Conservation (phyloP, 2,329 filamentous ascomycete species). For the Aspergillus intermedius region DNA sequence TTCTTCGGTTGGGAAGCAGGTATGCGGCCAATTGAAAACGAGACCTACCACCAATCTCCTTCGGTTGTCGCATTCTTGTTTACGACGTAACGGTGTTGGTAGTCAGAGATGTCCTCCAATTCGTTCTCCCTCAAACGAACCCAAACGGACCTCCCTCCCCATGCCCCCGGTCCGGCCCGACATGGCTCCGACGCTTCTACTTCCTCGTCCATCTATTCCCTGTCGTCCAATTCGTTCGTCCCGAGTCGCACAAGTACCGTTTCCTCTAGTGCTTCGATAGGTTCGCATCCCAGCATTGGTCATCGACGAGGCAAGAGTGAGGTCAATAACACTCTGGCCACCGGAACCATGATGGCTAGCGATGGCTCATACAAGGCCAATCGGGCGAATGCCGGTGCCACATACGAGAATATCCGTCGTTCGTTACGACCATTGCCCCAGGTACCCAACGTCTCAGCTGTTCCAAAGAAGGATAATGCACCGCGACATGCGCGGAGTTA, state of each 20-base stretch:
- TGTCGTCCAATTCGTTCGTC: constrained; percentile 42
- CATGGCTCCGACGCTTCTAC: constrained; percentile 52
- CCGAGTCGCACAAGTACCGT: constrained; percentile 62
- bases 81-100: constrained; percentile 13
- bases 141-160: constrained; percentile 35
- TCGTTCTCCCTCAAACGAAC: constrained; percentile 30
- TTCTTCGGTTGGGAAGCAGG: constrained; percentile 29
- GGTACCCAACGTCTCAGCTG: constrained; percentile 48
- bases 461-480: constrained; percentile 24
- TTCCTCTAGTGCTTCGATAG: constrained; percentile 65
- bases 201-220: constrained; percentile 48
- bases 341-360: constrained; percentile 21
- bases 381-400: constrained; percentile 49
- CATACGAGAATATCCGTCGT: constrained; percentile 67
- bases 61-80: constrained; percentile 24
- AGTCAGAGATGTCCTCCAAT: constrained; percentile 34
- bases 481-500: constrained; percentile 51
- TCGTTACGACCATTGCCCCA: constrained; percentile 70
- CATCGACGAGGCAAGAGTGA: constrained; percentile 76
- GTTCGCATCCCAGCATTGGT: constrained; percentile 42
- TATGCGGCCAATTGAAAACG: constrained; percentile 33
- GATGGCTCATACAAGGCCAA: constrained; percentile 14
- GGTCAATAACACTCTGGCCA: constrained; percentile 48
- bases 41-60: constrained; percentile 17
- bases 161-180: constrained; percentile 43